Evolutionary conservation across 768 basidiomycete species (phyloP), one percentile per base, ranked within the genome.

Genomic region (Hygrophoropsis aurantiaca): DNA sequence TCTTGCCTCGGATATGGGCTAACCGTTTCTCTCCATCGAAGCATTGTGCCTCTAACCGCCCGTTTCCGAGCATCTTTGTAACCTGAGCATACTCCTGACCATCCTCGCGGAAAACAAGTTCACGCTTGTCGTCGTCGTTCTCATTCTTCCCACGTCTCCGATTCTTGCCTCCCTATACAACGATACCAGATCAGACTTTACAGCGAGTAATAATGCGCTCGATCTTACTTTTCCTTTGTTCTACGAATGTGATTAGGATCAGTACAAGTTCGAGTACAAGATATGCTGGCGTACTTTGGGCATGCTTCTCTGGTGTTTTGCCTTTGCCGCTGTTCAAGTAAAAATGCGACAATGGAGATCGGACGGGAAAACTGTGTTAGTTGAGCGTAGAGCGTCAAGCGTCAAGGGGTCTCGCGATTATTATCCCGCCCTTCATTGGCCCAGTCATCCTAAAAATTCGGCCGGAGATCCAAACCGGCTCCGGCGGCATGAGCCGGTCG

Each of bases 11-110:
- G 59, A 99, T 98, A 66, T 99, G 97, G 8, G 93, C 94, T 66
- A 98, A 74, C 62, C 97, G 78, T 72, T 97, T 97, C 79, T 95
- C 94, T 23, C 97, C 95, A 66, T 99, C 97, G 63, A 98, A 97
- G 73, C 95, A 98, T 60, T 86, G 81, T 2, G 94, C 95, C 74
- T 97, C 95, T 48, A 99, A 71, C 34, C 94, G 86, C 16, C 97
- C 95, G 62, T 99, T 99, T 24, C 97, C 97, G 35, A 99, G 79
- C 97, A 99, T 99, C 76, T 98, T 99, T 44, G 74, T 85, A 42
- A 98, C 97, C 68, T 98, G 97, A 13, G 93, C 97, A 68, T 99
- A 99, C 69, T 98, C 94, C 71, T 99, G 97, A 6, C 95, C 95
- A 62, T 98, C 97, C 69, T 98, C 95, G 60, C 90, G 87, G 79